Percentiles rank a stretch among this genome's conserved stretches.
Conservation (phyloP, 202 grass and related monocot genomes). For the Bolboschoenoplectus hybrid region DNA sequence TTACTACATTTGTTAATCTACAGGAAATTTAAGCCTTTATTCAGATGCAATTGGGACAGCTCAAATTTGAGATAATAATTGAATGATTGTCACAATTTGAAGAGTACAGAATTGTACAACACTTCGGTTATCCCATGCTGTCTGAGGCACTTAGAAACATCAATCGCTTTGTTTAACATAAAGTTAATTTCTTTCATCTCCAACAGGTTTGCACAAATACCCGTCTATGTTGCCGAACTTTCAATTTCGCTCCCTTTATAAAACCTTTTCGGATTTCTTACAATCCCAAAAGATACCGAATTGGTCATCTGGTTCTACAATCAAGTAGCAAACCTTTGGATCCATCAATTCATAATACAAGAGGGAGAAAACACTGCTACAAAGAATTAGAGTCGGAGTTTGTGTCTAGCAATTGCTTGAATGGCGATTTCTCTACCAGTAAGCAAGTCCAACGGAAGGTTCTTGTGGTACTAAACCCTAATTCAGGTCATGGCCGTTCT, state of each 20-base stretch:
- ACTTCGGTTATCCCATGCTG: neutral
- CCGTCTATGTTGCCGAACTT: conserved; percentile 12
- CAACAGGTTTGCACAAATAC: conserved; percentile 23
- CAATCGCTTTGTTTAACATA: neutral
- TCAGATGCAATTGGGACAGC: neutral
- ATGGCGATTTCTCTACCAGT: conserved; percentile 53
- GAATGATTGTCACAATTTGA: neutral
- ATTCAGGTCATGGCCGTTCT: conserved; percentile 85
- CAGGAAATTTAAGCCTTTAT: neutral
- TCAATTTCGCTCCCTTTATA: conserved; percentile 20
- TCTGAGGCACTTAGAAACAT: neutral
- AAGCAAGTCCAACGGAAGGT: conserved; percentile 54
- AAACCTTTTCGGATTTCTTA: conserved; percentile 24
- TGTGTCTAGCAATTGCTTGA: conserved; percentile 49
- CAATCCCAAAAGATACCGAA: conserved; percentile 19
- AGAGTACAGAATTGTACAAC: neutral
- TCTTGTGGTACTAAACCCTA: conserved; percentile 88
- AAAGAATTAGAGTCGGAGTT: conserved; percentile 53
- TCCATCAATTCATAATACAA: conserved; percentile 21
- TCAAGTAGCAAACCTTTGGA: conserved; percentile 26
- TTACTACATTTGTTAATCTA: neutral
- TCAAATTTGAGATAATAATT: neutral
- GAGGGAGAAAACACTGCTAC: conserved; percentile 29
- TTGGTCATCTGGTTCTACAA: conserved; percentile 13
- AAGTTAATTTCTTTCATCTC: neutral